These are phyloP conservation scores for Waltergamsia citrina DNA, from an alignment of 2,329 filamentous ascomycete genomes.

Conservation along the genomic window DNA sequence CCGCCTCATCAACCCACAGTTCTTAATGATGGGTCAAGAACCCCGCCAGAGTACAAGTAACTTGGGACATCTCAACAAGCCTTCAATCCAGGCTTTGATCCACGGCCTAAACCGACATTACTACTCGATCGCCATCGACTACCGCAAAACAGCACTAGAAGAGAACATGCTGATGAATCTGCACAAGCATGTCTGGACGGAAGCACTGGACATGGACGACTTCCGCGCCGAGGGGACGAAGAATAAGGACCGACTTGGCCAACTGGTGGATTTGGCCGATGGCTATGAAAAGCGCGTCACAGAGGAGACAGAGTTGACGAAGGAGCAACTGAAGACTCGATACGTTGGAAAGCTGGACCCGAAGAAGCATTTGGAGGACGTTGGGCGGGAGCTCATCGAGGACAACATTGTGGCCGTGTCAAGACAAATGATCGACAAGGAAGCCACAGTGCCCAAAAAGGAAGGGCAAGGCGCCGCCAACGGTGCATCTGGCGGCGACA, in stretches of 20 bases:
- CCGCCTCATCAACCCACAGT: conserved; percentile 95
- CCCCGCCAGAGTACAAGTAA: conserved; percentile 97
- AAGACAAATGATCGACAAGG: conserved; percentile 98
- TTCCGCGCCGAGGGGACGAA: conserved; percentile 76
- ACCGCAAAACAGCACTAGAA: conserved; percentile 92
- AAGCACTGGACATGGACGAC: conserved; percentile 93
- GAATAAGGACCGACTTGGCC: conserved; percentile 82
- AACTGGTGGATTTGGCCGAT: conserved; percentile 81
- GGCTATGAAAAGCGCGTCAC: conserved; percentile 98
- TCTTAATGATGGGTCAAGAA: conserved; percentile 95
- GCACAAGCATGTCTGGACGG: conserved; percentile 99
- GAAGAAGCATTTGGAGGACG: conserved; percentile 97
- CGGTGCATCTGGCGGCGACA: conserved; percentile 42
- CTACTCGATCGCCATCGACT: conserved; percentile 98
- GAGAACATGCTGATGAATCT: conserved; percentile 99
- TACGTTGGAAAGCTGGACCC: conserved; percentile 98
- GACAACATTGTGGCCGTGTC: conserved; percentile 99
- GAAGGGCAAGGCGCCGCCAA: conserved; percentile 37
- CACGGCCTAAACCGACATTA: conserved; percentile 98
- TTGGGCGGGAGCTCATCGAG: conserved; percentile 93
- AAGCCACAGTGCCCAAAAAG: conserved; percentile 81
- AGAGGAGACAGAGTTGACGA: conserved; percentile 94
- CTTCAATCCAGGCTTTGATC: conserved; percentile 97
- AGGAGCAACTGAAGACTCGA: conserved; percentile 96
- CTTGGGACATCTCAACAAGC: conserved; percentile 95